Percentiles rank a stretch among this genome's conserved stretches.
These are phyloP conservation scores for Daucus carota DNA, from an alignment of 129 eudicot species.

Conservation along the genomic window DNA sequence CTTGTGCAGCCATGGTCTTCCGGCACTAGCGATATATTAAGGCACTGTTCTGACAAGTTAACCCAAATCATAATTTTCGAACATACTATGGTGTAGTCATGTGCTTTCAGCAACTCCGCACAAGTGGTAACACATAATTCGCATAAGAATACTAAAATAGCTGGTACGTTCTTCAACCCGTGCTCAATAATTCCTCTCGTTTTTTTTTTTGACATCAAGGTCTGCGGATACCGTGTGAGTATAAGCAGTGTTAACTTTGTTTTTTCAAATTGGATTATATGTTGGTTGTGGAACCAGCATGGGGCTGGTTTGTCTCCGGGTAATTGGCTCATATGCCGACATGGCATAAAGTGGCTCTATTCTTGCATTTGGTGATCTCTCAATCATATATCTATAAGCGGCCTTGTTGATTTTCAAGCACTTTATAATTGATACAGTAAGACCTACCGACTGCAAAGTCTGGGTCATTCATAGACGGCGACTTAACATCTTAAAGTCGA, in stretches of 20 bases:
- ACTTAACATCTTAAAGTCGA: neutral
- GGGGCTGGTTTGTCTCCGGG: constrained; percentile 29
- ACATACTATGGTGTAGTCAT: neutral
- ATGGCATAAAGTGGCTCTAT: constrained; percentile 19
- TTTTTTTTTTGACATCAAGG: neutral
- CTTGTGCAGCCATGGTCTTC: neutral
- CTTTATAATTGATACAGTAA: neutral
- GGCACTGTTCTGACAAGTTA: neutral
- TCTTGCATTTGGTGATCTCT: neutral
- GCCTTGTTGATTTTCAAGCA: constrained; percentile 5
- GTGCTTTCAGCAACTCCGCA: neutral
- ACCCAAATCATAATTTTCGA: neutral
- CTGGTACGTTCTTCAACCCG: neutral
- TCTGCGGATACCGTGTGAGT: neutral
- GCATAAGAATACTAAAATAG: neutral
- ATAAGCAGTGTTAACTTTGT: constrained; percentile 1
- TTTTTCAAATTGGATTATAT: constrained; percentile 1
- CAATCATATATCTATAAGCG: neutral
- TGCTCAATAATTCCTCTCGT: neutral
- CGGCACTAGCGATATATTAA: neutral
- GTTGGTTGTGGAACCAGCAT: constrained; percentile 17
- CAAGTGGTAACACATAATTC: neutral
- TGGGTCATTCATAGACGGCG: neutral
- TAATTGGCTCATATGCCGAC: constrained; percentile 23
- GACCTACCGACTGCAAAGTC: neutral